Evolutionary conservation across 305 asterid species (phyloP).

Genomic region (Ajuga reptans): DNA sequence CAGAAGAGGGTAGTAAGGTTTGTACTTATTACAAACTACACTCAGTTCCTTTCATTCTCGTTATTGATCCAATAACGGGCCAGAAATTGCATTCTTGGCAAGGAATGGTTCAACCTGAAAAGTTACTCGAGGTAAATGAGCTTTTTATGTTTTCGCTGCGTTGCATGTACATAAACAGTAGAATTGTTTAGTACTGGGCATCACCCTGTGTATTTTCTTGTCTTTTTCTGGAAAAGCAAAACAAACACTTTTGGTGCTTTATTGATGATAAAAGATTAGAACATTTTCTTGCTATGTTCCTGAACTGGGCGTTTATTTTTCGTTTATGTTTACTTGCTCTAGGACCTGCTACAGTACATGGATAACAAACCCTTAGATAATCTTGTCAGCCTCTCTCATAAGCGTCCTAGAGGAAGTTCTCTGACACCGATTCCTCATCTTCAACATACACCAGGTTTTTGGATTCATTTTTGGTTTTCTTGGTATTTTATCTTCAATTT

Average conservation of each 20-base stretch:
- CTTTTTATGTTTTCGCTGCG: background rate
- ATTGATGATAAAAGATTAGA: background rate
- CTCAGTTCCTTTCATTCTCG: constrained; percentile 58
- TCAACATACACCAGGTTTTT: constrained; percentile 27
- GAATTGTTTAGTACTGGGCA: too few species aligned
- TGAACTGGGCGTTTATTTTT: constrained; percentile 17
- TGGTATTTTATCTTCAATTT: background rate
- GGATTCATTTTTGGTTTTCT: constrained; percentile 1
- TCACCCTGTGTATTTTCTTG: background rate
- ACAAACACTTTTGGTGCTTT: constrained; percentile 5
- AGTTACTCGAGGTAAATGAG: constrained; percentile 63
- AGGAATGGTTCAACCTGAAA: constrained; percentile 92
- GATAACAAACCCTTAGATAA: constrained; percentile 77
- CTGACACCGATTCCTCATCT: constrained; percentile 34
- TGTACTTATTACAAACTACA: constrained; percentile 77
- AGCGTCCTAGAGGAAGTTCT: constrained; percentile 74
- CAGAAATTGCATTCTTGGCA: constrained; percentile 84
- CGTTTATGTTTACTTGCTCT: constrained; percentile 13
- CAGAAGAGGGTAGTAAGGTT: constrained; percentile 91
- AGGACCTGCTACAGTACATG: constrained; percentile 83
- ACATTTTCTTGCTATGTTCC: background rate
- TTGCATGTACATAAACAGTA: background rate
- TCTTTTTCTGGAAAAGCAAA: background rate
- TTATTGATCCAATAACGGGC: constrained; percentile 85
- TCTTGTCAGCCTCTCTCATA: constrained; percentile 53